Base-by-base conservation (phyloP, 1,139 yeast genomes). In the Geotrichum macrosporum region DNA sequence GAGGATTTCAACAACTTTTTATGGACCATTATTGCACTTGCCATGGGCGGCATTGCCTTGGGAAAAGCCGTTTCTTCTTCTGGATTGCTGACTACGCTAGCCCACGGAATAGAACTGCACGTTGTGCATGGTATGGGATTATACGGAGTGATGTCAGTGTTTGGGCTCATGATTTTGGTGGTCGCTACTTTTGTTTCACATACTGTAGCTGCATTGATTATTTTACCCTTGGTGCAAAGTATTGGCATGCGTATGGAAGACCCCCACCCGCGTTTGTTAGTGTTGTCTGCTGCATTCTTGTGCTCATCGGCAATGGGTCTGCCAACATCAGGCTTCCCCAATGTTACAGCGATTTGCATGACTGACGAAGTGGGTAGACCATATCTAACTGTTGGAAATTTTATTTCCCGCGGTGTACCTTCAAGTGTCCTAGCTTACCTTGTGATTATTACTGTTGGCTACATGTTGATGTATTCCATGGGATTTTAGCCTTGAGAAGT, bases 271-370 rank as follows among this genome's bases (percentile, higher is more conserved):
- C 70, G 77, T 47, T 65, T 88, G 46, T 70, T 89, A 59, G 83
- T 89, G 42, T 83, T 89, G 92, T 78, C 83, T 18, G 76, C 94
- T 13, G 92, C 95, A 0, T 71, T 89, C 57, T 67, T 89, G 53
- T 86, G 96, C 55, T 86, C 96, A 0, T 81, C 82, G 41, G 97
- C 96, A 3, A 89, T 89, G 96, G 96, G 94, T 9, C 73, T 89
- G 51, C 97, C 97, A 22, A 89, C 97, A 0, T 84, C 95, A 1
- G 97, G 97, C 0, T 89, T 89, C 75, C 97, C 97, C 15, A 89
- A 89, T 58, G 95, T 89, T 36, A 88, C 96, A 0, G 97, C 96
- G 2, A 85, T 89, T 50, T 86, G 95, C 50, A 79, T 87, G 80
- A 78, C 87, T 5, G 95, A 89, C 64, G 95, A 86, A 60, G 76